Conservation (phyloP, 2,329 filamentous ascomycete genomes). For the Paraconiothyrium brasiliense region DNA sequence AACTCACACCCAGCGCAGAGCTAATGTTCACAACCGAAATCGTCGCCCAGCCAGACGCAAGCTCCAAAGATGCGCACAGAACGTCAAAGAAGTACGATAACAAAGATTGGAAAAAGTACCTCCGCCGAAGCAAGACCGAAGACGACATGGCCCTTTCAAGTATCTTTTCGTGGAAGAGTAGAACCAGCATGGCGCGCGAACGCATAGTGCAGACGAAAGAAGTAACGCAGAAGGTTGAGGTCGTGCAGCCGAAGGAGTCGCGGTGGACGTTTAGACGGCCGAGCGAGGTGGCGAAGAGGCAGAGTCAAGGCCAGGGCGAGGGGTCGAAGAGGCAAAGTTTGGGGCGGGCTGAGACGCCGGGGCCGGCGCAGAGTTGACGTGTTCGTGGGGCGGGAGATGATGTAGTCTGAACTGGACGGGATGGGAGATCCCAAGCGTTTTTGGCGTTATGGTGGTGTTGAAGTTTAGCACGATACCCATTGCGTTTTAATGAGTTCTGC, state of each 20-base stretch:
- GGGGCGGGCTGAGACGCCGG: neutral
- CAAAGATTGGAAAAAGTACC: constrained; percentile 22
- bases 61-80: neutral
- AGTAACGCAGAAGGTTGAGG: constrained; percentile 20
- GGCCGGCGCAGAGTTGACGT: neutral
- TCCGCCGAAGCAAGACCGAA: constrained; percentile 12
- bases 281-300: neutral
- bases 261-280: constrained; percentile 14
- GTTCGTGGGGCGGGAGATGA: no score
- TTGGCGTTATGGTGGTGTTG: neutral
- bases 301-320: neutral
- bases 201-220: constrained; percentile 22
- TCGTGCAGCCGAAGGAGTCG: constrained; percentile 20
- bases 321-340: no score
- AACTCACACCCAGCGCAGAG: constrained; percentile 22
- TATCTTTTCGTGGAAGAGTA: constrained; percentile 22
- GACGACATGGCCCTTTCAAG: constrained; percentile 16
- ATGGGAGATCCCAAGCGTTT: neutral
- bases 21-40: constrained; percentile 19
- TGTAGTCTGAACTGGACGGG: neutral
- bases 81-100: constrained; percentile 10
- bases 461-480: neutral
- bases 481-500: neutral
- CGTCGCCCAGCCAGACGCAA: constrained; percentile 11
- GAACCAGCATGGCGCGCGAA: constrained; percentile 15